Evolutionary conservation across 192 early-diverging fungal genomes (phyloP), one percentile per base, ranked within the genome.

Genomic region (Dimargaris cristalligena): DNA sequence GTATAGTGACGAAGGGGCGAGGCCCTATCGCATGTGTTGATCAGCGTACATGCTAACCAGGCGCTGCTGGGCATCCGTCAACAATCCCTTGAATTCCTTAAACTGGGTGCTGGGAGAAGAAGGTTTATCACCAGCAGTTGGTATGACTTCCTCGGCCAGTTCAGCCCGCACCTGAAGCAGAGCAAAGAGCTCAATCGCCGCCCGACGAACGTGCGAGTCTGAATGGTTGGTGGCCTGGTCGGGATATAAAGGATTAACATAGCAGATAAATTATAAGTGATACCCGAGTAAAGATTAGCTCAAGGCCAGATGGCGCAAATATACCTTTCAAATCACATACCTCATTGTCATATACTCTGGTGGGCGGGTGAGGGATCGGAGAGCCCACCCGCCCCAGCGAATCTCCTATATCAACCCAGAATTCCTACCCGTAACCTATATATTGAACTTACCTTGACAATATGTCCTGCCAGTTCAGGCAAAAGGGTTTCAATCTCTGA

Each of bases 101-200:
- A 41, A 16, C 16, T 10, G 8, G 8, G 38, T 16, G 8, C 6
- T 41, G 8, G 38, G 38, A 10, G 8, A 6, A 41, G 16, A 10
- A 16, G 38, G 38, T 41, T 16, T 16, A 41, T 16, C 38, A 6
- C 16, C 38, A 6, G 16, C 31, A 29, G 54, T 0, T 3, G 28
- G 2, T n/a, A 16, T 0, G 34, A 33, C 11, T 34, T 56, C 31
- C 31, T 28, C 18, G 0, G 30, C 4, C 4, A 29, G 54, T 9
- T 11, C 20, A 33, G 29, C 34, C 31, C 34, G 54, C 10, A 56
- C 34, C 34, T 34, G 31, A 14, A 31, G 34, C 54, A 33, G 31
- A 3, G 54, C 54, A 56, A 56, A 56, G 11, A 33, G 31, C 34
- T 34, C 54, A 18, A 56, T 32, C 16, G 31, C 32, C 4, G 54